Base-by-base conservation (phyloP, 352 stramenopile genomes). In the Phytopythium aichiense region DNA sequence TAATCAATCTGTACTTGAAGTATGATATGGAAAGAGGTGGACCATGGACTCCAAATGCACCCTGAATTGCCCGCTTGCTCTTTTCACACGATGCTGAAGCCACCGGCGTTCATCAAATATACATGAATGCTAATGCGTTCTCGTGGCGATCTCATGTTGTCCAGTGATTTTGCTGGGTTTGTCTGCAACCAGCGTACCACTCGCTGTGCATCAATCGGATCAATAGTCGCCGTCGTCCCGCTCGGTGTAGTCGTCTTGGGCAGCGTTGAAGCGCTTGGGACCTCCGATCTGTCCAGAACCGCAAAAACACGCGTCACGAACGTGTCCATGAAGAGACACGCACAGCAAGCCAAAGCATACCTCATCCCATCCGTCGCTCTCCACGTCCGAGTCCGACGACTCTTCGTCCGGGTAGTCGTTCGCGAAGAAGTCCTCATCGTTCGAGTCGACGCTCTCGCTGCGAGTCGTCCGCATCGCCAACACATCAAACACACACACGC, bases 321-420 rank as follows among this genome's bases (percentile, higher is more conserved):
- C 22, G 18, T 11, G 46, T n/a, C 46, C 22, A 33, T 35, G 23
- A 53, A 53, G 46, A 53, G 23, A 4, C 46, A 35, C 46, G 25
- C 0, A 7, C 46, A 20, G 46, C 30, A 53, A 6, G n/a, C 42
- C 49, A 55, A 5, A 7, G 58, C 68, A 13, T 62, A 77, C 72
- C 66, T 76, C 69, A 30, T 79, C 69, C 53, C 71, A 61, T 33
- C 73, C 72, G 30, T 76, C 69, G 52, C 69, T 80, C 23, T 70
- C 65, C 7, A 23, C 67, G 28, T n/a, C 38, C 48, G 56, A 64
- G 43, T 76, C 72, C 23, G 72, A 80, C 62, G 77, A 88, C 65
- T 91, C 84, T 73, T 94, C 86, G 52, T 94, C 86, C 9, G 86
- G 86, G 60, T 94, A 94, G 61, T 94, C 86, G 58, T 94, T 94